Evolutionary conservation across 352 stramenopile species (phyloP).

Genomic region (Phytophthora pluvialis): DNA sequence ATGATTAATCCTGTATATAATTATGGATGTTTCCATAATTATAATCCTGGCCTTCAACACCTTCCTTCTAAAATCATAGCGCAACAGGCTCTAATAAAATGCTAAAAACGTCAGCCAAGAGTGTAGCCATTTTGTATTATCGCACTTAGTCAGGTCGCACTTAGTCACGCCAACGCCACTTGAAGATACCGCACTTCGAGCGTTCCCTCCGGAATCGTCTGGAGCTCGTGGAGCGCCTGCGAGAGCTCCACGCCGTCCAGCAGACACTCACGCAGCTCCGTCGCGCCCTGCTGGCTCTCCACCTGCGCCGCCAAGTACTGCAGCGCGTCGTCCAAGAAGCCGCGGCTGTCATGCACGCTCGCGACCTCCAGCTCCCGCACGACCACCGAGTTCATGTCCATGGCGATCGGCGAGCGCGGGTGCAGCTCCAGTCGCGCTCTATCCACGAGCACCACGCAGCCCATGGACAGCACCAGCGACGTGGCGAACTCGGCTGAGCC

Average conservation of each 20-base stretch:
- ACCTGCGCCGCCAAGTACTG: slow-evolving; percentile 48
- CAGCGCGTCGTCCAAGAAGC: slow-evolving; percentile 41
- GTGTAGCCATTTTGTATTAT: slow-evolving; percentile 8
- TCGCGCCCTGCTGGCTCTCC: slow-evolving; percentile 12
- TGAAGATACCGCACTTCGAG: slow-evolving; percentile 38
- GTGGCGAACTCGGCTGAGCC: slow-evolving; percentile 51
- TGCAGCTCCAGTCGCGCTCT: slow-evolving; percentile 38
- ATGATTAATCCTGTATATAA: too few relatives aligned
- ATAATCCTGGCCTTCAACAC: too few relatives aligned
- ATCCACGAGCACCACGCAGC: slow-evolving; percentile 49
- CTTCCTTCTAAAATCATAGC: too few relatives aligned
- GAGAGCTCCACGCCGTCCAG: slow-evolving; percentile 25
- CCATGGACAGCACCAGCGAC: slow-evolving; percentile 53
- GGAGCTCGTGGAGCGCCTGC: slow-evolving; percentile 32
- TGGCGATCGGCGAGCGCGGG: slow-evolving; percentile 36
- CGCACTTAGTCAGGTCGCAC: slow-evolving; percentile 8
- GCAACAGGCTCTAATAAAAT: too few relatives aligned
- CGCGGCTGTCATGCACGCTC: slow-evolving; percentile 43
- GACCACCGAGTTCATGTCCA: slow-evolving; percentile 79
- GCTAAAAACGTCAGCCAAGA: background rate
- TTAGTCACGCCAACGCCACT: slow-evolving; percentile 13
- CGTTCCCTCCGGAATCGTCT: slow-evolving; percentile 27
- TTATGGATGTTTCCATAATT: too few relatives aligned
- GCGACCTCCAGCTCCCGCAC: slow-evolving; percentile 67
- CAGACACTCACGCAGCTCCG: slow-evolving; percentile 36